phyloP scores from a whole-genome alignment of 106 monocot genomes.

The Apostasia shenzhenica region DNA sequence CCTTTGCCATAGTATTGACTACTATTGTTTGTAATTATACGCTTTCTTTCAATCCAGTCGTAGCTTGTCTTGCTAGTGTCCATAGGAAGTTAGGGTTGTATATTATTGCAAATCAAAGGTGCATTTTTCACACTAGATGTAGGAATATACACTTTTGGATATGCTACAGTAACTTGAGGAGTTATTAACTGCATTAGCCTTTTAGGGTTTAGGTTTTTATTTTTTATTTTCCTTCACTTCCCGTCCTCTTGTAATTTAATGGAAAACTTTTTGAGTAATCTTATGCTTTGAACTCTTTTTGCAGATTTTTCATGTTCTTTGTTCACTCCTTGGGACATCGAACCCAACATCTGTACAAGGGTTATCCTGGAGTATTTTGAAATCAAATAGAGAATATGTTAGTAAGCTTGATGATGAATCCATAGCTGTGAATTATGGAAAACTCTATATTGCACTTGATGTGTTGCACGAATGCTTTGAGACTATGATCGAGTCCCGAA shows the following conservation, averaged over 20 bases:
- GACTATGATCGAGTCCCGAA: constrained; percentile 39
- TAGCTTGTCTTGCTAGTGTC: too few relatives aligned
- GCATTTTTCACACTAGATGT: too few relatives aligned
- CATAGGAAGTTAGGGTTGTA: too few relatives aligned
- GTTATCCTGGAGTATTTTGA: constrained; percentile 37
- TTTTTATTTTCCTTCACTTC: too few relatives aligned
- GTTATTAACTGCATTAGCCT: too few relatives aligned
- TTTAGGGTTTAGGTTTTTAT: too few relatives aligned
- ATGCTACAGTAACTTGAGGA: too few relatives aligned
- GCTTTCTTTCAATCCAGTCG: too few relatives aligned
- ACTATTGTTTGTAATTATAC: too few relatives aligned
- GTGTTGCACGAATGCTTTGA: constrained; percentile 72
- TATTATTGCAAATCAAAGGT: too few relatives aligned
- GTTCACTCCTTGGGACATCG: constrained; percentile 27
- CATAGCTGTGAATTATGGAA: constrained; percentile 26
- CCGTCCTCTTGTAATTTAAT: not conserved
- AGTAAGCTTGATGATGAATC: constrained; percentile 14
- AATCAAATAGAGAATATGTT: constrained; percentile 16
- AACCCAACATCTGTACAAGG: constrained; percentile 28
- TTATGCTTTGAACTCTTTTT: not conserved
- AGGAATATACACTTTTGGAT: too few relatives aligned
- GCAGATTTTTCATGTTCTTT: constrained; percentile 38
- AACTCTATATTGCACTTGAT: constrained; percentile 46
- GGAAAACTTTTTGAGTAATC: not conserved
- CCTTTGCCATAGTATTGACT: too few relatives aligned